Base-by-base conservation (phyloP, 768 basidiomycete genomes). In the Psilocybe subaeruginosa region DNA sequence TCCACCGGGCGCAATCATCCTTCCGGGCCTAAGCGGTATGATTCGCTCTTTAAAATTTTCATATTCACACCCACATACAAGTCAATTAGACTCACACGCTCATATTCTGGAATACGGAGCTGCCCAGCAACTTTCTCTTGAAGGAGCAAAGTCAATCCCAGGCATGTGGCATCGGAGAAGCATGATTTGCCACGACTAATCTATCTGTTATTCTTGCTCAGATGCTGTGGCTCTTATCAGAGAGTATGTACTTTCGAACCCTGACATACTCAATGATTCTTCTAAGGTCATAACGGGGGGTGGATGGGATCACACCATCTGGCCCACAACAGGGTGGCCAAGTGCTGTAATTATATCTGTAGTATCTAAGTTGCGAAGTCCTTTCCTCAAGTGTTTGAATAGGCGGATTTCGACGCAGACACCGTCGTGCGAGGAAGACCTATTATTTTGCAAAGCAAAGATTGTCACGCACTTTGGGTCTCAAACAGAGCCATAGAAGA, bases 301-400 rank as follows among this genome's bases (percentile, higher is more conserved):
- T 70, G 95, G 95, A 1, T 97, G 95, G 94, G 92, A 97, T 72
- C 95, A 97, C 73, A 96, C 93, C 1, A 75, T 81, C 56, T 92
- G 90, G 90, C 76, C 82, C 7, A 71, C 71, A 17, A 72, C 77
- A 31, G 74, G 77, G 19, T 93, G 88, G 81, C 93, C 93, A 6
- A 85, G 83, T 47, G 82, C 87, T 60, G 93, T 92, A 68, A 59
- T 84, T 77, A 41, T 37, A 60, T 59, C n/a, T 57, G 12, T 48
- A 16, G 41, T 46, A 14, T 35, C 29, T 12, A 16, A 1, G 14
- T 9, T 0, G 16, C 35, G 4, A 23, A 46, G 11, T 3, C 6
- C 2, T 37, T 30, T 30, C 29, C 55, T 56, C 31, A 61, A 37
- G 3, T 12, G 50, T 50, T 16, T 39, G n/a, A 37, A 43, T 30